Evolutionary conservation across 2,329 filamentous ascomycete genomes (phyloP).

Genomic region (Fusarium zealandicum): DNA sequence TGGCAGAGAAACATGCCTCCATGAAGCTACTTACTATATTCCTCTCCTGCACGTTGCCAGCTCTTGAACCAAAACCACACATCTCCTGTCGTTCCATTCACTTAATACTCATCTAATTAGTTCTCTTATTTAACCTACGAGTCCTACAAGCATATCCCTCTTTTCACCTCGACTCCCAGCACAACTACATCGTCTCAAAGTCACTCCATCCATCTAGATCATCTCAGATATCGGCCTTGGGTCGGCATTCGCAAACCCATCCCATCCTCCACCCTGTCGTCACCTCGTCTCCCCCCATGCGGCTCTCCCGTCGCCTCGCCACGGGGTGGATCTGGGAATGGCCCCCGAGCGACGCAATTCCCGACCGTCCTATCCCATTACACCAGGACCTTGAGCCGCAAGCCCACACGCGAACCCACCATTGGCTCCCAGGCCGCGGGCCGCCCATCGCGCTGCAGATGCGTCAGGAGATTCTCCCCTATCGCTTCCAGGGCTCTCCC

Average conservation of each 20-base stretch:
- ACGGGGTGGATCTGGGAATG: conserved; percentile 36
- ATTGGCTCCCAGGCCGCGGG: conserved; percentile 32
- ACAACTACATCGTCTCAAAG: too few species aligned
- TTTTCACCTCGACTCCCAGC: too few species aligned
- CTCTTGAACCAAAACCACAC: background rate
- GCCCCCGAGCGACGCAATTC: conserved; percentile 29
- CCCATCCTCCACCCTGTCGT: background rate
- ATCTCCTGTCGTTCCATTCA: conserved; percentile 1
- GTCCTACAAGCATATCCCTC: too few species aligned
- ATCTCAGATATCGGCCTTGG: conserved; percentile 36
- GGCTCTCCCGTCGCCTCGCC: conserved; percentile 29
- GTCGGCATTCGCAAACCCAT: conserved; percentile 37
- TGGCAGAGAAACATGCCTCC: too few species aligned
- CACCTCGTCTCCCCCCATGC: conserved; percentile 21
- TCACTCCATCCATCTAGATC: conserved; percentile 12
- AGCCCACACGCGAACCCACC: background rate
- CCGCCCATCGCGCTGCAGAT: conserved; percentile 9
- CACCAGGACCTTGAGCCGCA: conserved; percentile 19
- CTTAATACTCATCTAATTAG: too few species aligned
- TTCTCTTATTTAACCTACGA: too few species aligned
- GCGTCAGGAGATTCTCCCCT: conserved; percentile 31
- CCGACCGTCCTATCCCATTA: conserved; percentile 27
- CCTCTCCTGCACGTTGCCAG: too few species aligned
- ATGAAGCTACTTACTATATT: background rate
- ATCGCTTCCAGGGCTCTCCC: too few species aligned